phyloP scores from a whole-genome alignment of 805 yeast genomes.

The Cyberlindnera subsufficiens region DNA sequence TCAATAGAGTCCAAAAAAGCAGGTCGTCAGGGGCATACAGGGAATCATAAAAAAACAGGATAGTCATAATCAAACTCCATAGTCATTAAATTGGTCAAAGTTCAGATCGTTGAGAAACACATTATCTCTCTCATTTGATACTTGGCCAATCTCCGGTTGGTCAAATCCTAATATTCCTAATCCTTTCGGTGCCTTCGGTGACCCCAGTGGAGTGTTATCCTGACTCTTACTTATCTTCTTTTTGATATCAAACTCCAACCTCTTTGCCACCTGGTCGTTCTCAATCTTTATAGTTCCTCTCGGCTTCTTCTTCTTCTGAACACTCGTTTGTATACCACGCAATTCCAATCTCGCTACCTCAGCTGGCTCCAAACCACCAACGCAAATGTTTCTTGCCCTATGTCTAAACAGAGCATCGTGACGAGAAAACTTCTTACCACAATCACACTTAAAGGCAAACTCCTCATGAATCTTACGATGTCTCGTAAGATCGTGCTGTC shows the following conservation, averaged over 20 bases:
- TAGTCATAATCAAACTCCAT: not conserved
- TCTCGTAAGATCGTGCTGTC: constrained; percentile 91
- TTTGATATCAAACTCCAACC: constrained; percentile 15
- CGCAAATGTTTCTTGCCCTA: constrained; percentile 69
- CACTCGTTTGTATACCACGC: constrained; percentile 8
- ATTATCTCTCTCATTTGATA: constrained; percentile 8
- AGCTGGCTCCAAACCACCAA: constrained; percentile 50
- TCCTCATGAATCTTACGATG: constrained; percentile 84
- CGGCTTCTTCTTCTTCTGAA: constrained; percentile 8
- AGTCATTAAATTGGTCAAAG: constrained; percentile 2
- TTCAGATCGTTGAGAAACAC: constrained; percentile 15
- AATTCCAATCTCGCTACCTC: constrained; percentile 8
- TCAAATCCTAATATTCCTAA: not conserved
- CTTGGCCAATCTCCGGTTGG: not conserved
- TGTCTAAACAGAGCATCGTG: constrained; percentile 87
- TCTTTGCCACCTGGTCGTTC: constrained; percentile 19
- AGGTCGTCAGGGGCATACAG: too few species aligned
- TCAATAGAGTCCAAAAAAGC: too few species aligned
- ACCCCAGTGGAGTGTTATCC: not conserved
- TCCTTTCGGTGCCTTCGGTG: not conserved
- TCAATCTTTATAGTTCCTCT: constrained; percentile 6
- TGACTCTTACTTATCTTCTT: constrained; percentile 2
- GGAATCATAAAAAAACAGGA: too few species aligned
- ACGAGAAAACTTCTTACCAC: constrained; percentile 92
- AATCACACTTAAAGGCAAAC: constrained; percentile 68